Percentiles rank a stretch among this genome's conserved stretches.
phyloP scores from a whole-genome alignment of 768 basidiomycete genomes.

The Tylopilus subfusipes region DNA sequence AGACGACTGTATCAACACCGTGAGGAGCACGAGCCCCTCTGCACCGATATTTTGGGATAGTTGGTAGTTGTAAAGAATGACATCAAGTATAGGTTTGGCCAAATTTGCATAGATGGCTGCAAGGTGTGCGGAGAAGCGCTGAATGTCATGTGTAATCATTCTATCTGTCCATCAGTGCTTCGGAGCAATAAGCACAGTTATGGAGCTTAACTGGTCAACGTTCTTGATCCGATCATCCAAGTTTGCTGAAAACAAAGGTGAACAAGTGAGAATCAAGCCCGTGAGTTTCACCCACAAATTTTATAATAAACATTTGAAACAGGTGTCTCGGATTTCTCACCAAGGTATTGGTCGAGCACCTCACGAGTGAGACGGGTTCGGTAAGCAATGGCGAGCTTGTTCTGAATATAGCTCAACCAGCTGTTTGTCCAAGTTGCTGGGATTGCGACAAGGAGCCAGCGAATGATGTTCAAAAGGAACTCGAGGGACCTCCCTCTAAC shows the following conservation, averaged over 20 bases:
- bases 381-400: conserved; percentile 87
- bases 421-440: conserved; percentile 93
- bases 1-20: conserved; percentile 78
- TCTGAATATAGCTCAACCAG: conserved; percentile 91
- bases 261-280: conserved; percentile 1
- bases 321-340: conserved; percentile 56
- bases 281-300: conserved; percentile 52
- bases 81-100: conserved; percentile 90
- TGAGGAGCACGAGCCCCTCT: conserved; percentile 82
- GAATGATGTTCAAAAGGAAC: conserved; percentile 81
- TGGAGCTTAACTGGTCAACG: conserved; percentile 73
- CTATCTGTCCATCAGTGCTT: conserved; percentile 36
- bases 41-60: conserved; percentile 92
- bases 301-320: conserved; percentile 93
- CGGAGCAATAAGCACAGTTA: background rate
- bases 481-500: conserved; percentile 78
- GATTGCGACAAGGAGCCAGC: conserved; percentile 89
- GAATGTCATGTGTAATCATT: conserved; percentile 95
- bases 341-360: conserved; percentile 82
- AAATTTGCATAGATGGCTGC: conserved; percentile 94
- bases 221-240: conserved; percentile 96
- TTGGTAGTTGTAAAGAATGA: conserved; percentile 94
- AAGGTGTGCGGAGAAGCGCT: conserved; percentile 84
- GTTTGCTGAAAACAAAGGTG: conserved; percentile 56
- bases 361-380: conserved; percentile 81